Evolutionary conservation across 306 rosid species (phyloP).

Genomic region (Vigna reflexopilosa): DNA sequence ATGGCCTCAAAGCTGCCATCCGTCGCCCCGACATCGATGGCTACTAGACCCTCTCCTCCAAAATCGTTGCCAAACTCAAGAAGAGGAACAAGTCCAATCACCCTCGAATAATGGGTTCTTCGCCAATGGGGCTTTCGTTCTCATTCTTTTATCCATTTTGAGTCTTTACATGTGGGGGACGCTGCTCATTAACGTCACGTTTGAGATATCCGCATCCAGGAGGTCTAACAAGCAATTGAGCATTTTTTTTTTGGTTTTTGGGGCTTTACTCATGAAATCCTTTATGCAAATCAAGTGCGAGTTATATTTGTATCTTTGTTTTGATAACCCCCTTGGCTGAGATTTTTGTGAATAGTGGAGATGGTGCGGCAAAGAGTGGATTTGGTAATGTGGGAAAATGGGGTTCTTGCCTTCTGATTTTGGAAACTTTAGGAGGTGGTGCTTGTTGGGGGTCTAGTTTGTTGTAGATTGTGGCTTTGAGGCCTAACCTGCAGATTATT

Average conservation of each 20-base stretch:
- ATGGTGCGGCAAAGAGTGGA: constrained; percentile 28
- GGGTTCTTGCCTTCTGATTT: constrained; percentile 65
- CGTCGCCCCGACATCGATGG: constrained; percentile 68
- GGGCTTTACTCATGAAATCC: constrained; percentile 56
- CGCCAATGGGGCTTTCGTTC: no score
- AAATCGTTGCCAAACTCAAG: no score
- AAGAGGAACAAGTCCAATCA: no score
- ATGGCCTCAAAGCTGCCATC: constrained; percentile 72
- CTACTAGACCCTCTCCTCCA: constrained; percentile 31
- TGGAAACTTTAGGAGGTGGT: constrained; percentile 62
- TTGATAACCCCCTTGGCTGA: constrained; percentile 67
- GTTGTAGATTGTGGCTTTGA: no score
- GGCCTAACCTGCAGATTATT: no score
- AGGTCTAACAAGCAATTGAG: constrained; percentile 81
- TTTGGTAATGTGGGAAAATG: constrained; percentile 60
- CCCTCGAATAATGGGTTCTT: no score
- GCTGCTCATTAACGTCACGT: constrained; percentile 53
- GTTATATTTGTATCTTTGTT: constrained; percentile 56
- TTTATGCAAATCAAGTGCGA: constrained; percentile 57
- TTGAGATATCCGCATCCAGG: constrained; percentile 83
- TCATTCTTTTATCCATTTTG: constrained; percentile 37
- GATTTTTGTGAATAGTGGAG: constrained; percentile 56
- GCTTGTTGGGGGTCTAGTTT: constrained; percentile 50
- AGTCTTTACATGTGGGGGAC: constrained; percentile 50
- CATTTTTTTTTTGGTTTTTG: constrained; percentile 53